A percentile compares a stretch with the other conserved stretches of the same genome.
phyloP scores from a whole-genome alignment of 2,329 filamentous ascomycete species.

The Cordyceps sp. region DNA sequence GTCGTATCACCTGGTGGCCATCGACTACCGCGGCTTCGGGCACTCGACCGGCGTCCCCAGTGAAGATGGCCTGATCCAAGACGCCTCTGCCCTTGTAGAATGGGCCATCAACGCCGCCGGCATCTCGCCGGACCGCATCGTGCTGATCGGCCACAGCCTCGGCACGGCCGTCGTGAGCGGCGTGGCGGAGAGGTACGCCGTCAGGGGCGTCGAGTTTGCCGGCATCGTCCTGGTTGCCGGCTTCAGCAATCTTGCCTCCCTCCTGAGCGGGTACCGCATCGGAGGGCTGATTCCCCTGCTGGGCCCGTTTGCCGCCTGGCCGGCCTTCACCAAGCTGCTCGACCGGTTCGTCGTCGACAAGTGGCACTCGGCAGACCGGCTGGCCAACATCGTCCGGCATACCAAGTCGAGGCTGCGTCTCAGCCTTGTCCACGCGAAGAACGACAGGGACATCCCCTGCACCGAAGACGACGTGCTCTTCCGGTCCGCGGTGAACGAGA shows the following conservation, averaged over 20 bases:
- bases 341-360: constrained; percentile 53
- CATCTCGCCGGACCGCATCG: constrained; percentile 54
- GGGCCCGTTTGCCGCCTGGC: constrained; percentile 54
- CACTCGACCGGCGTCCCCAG: constrained; percentile 64
- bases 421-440: constrained; percentile 59
- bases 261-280: constrained; percentile 64
- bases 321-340: constrained; percentile 44
- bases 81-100: constrained; percentile 57
- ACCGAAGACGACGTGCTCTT: constrained; percentile 51
- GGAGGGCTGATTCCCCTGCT: constrained; percentile 65
- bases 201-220: constrained; percentile 50
- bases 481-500: constrained; percentile 36
- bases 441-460: constrained; percentile 74
- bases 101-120: constrained; percentile 50
- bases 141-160: constrained; percentile 72
- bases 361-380: constrained; percentile 58
- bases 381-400: constrained; percentile 37
- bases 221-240: constrained; percentile 65
- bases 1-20: constrained; percentile 64
- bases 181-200: constrained; percentile 52
- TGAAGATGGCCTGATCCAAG: constrained; percentile 66
- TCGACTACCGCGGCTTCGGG: constrained; percentile 86
- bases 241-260: constrained; percentile 57
- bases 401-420: constrained; percentile 43
- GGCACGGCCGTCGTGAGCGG: constrained; percentile 73